A percentile compares a stretch with the other conserved stretches of the same genome.
Conservation (phyloP, 176 grass and related monocot species). For the Dendrocalamus sinicus region DNA sequence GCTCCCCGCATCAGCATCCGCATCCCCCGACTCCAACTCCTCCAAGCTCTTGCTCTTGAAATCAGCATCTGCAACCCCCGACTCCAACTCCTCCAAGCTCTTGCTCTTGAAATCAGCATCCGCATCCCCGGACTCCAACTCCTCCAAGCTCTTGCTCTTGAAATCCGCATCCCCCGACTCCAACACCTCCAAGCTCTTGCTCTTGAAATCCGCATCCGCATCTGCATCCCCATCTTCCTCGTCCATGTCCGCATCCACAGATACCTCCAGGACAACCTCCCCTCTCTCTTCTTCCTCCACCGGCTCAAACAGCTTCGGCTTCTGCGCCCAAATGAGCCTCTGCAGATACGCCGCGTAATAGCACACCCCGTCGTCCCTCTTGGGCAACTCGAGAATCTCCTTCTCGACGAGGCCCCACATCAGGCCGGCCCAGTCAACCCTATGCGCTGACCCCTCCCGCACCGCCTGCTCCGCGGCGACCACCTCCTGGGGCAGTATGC, state of each 20-base stretch:
- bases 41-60: slow-evolving; percentile 43
- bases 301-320: slow-evolving; percentile 52
- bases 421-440: slow-evolving; percentile 80
- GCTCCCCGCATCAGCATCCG: neutral
- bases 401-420: slow-evolving; percentile 89
- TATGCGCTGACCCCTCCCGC: slow-evolving; percentile 65
- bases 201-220: slow-evolving; percentile 21
- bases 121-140: neutral
- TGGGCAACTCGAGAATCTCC: slow-evolving; percentile 69
- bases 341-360: slow-evolving; percentile 79
- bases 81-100: slow-evolving; percentile 25
- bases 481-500: slow-evolving; percentile 71
- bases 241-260: slow-evolving; percentile 48
- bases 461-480: slow-evolving; percentile 61
- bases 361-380: slow-evolving; percentile 53
- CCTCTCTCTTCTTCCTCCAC: slow-evolving; percentile 38
- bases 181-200: slow-evolving; percentile 43
- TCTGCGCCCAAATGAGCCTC: slow-evolving; percentile 62
- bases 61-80: neutral
- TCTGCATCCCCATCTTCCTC: slow-evolving; percentile 50
- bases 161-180: neutral
- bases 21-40: slow-evolving; percentile 20
- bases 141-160: slow-evolving; percentile 30
- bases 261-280: slow-evolving; percentile 44
- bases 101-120: slow-evolving; percentile 12